A percentile compares a stretch with the other conserved stretches of the same genome.
These are phyloP conservation scores for Cercophora samala DNA, from an alignment of 495 filamentous ascomycete genomes.

Conservation along the genomic window DNA sequence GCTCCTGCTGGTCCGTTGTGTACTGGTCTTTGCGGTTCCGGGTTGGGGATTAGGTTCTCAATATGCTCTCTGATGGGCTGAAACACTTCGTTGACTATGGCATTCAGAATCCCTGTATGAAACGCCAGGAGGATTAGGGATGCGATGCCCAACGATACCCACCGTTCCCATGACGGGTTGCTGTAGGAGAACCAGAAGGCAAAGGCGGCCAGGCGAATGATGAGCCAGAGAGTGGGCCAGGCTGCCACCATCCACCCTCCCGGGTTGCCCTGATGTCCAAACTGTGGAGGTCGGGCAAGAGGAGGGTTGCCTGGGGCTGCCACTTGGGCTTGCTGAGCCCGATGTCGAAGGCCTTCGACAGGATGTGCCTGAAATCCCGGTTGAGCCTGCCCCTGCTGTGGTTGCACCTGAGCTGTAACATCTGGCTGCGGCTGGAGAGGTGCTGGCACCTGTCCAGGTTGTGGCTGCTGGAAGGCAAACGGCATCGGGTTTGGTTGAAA, in stretches of 20 bases:
- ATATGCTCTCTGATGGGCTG: constrained; percentile 66
- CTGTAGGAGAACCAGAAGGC: constrained; percentile 75
- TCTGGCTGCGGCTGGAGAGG: not conserved
- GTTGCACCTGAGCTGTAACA: not conserved
- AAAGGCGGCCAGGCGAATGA: constrained; percentile 72
- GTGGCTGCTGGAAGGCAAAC: not conserved
- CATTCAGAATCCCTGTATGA: constrained; percentile 62
- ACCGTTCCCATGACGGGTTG: constrained; percentile 66
- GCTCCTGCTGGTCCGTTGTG: constrained; percentile 18
- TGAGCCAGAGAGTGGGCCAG: constrained; percentile 67
- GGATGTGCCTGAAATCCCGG: constrained; percentile 5
- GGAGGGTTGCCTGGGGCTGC: constrained; percentile 11
- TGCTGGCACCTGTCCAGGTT: not conserved
- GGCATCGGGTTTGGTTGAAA: not conserved
- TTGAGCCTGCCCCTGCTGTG: not conserved
- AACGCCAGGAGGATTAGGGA: constrained; percentile 56
- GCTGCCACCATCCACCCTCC: constrained; percentile 50
- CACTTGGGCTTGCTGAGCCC: constrained; percentile 6
- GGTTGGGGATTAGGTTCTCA: constrained; percentile 58
- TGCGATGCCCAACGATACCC: constrained; percentile 56
- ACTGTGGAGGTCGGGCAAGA: not conserved
- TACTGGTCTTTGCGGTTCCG: constrained; percentile 23
- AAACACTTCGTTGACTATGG: constrained; percentile 54
- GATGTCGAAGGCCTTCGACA: not conserved
- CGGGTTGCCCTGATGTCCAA: constrained; percentile 38